Evolutionary conservation across 768 basidiomycete genomes (phyloP), one percentile per base, ranked within the genome.

Genomic region (Thelephora aurantiotincta): DNA sequence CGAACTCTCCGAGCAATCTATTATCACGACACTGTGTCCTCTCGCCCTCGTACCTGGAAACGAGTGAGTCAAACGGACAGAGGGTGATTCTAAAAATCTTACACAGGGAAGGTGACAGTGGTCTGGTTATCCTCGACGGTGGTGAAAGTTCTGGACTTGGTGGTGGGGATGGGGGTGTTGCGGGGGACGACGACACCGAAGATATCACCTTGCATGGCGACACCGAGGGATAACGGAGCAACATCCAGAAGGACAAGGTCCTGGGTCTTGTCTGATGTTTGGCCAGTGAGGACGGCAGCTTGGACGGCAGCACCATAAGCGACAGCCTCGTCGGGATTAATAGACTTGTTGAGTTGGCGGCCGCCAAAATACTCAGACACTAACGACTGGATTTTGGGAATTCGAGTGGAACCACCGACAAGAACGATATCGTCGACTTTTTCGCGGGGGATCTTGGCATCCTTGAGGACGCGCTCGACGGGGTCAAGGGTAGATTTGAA

Each of bases 71-170:
- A 52, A 58, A 19, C 54, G 49, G 5, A 12, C 16, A 14, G 47
- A 30, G 34, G 44, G 22, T n/a, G 13, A 11, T 41, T 33, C n/a
- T 16, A 1, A 45, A 30, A 13, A 33, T 61, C 78, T 60, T 70
- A 83, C 79, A 99, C 96, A 58, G 96, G 96, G 90, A 98, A 99
- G 55, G 94, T 97, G 71, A 99, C 96, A 52, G 89, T 94, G 52
- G 96, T 99, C 71, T 98, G 96, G 77, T 98, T 99, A 76, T 99
- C 96, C 78, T 99, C 96, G 54, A 99, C 96, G 47, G 96, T 99
- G 57, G 96, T 99, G 78, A 99, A 99, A 45, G 87, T 88, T 62
- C 96, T 78, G 35, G 91, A 93, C 73, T 98, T 99, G 81, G 93
- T 98, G 64, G 94, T 92, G 49, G 96, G 96, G 67, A 99, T 98